Conservation (phyloP, 345 rosid genomes). For the Eucalyptus polyanthemos region DNA sequence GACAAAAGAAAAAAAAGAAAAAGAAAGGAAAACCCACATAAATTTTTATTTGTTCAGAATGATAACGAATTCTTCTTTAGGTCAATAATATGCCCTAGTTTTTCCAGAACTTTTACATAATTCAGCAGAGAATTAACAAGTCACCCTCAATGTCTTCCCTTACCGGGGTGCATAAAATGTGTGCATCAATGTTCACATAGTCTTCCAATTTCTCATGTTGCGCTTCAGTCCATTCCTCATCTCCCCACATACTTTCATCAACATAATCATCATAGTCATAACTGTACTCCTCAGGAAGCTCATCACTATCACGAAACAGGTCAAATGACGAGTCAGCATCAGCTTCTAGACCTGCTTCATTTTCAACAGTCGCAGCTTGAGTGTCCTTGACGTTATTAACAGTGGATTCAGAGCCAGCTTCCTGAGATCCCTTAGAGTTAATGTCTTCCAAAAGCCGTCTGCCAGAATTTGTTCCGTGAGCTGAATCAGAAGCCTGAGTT, state of each 20-base stretch:
- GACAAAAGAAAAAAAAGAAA: neutral
- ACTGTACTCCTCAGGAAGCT: slow-evolving; percentile 77
- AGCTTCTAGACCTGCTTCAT: slow-evolving; percentile 66
- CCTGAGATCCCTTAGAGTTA: slow-evolving; percentile 30
- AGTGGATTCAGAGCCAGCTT: slow-evolving; percentile 33
- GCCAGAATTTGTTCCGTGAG: slow-evolving; percentile 33
- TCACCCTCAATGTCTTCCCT: slow-evolving; percentile 19
- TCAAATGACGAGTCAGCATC: slow-evolving; percentile 95
- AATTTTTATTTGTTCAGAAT: neutral
- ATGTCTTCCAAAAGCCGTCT: slow-evolving; percentile 75
- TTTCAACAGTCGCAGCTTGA: slow-evolving; percentile 67
- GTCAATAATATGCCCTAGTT: neutral
- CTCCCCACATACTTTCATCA: slow-evolving; percentile 90
- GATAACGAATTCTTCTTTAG: neutral
- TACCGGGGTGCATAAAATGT: slow-evolving; percentile 91
- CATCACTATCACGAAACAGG: slow-evolving; percentile 79
- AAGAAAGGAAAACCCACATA: neutral
- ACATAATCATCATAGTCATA: slow-evolving; percentile 96
- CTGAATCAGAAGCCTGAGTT: slow-evolving; percentile 16
- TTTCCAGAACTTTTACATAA: neutral
- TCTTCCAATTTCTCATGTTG: slow-evolving; percentile 84
- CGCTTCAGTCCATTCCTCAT: slow-evolving; percentile 89
- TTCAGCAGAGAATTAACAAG: neutral
- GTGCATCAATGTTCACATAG: slow-evolving; percentile 84
- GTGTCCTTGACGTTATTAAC: slow-evolving; percentile 19